Percentiles rank a stretch among this genome's conserved stretches.
phyloP scores from a whole-genome alignment of 148 eudicot species.

The Chenopodium album region DNA sequence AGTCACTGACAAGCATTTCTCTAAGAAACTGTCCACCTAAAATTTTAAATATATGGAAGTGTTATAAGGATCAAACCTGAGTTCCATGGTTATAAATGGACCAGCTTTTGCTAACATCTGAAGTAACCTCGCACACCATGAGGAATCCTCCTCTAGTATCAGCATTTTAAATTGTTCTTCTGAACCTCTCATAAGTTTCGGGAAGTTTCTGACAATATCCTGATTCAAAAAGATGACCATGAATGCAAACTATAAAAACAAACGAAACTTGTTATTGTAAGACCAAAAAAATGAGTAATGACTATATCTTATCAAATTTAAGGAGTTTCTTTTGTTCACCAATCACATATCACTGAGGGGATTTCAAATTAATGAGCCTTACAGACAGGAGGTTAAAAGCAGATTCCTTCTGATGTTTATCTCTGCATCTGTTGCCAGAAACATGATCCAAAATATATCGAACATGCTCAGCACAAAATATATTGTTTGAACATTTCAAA shows the following conservation, averaged over 20 bases:
- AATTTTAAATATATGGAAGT: background rate
- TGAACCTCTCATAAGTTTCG: slow-evolving; percentile 68
- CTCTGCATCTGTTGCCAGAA: slow-evolving; percentile 32
- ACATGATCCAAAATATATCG: slow-evolving; percentile 54
- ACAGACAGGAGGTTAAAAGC: slow-evolving; percentile 65
- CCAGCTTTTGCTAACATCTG: slow-evolving; percentile 62
- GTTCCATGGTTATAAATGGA: slow-evolving; percentile 42
- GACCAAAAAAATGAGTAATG: background rate
- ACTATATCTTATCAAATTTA: background rate
- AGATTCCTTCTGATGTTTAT: slow-evolving; percentile 35
- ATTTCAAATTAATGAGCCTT: slow-evolving; percentile 30
- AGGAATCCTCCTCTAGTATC: slow-evolving; percentile 43
- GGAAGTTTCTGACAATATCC: slow-evolving; percentile 63
- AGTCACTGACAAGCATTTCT: background rate
- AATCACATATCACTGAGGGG: background rate
- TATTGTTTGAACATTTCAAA: slow-evolving; percentile 58
- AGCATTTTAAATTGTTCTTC: slow-evolving; percentile 55
- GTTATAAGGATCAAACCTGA: slow-evolving; percentile 46
- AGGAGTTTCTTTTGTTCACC: background rate
- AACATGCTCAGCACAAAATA: slow-evolving; percentile 73
- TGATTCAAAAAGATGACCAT: slow-evolving; percentile 25
- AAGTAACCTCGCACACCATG: slow-evolving; percentile 50
- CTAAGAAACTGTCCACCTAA: background rate
- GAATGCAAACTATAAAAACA: background rate
- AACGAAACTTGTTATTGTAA: background rate